A percentile compares a stretch with the other conserved stretches of the same genome.
Conservation (phyloP, 768 basidiomycete genomes). For the Floccularia luteovirens region DNA sequence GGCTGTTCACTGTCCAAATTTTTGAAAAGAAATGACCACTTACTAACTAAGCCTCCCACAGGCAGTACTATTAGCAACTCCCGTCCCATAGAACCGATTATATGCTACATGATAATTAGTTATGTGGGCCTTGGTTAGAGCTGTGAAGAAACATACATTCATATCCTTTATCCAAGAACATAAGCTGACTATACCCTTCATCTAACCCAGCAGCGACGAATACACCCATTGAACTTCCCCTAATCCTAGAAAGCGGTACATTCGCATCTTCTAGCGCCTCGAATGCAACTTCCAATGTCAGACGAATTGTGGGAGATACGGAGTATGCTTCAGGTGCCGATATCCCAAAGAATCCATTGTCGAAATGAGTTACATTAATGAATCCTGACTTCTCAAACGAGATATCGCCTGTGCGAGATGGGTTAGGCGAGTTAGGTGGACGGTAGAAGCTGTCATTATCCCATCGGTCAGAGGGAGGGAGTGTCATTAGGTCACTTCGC, state of each 20-base stretch:
- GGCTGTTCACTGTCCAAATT: not conserved
- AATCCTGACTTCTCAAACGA: slow-evolving; percentile 22
- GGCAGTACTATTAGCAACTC: slow-evolving; percentile 21
- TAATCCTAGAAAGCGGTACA: slow-evolving; percentile 22
- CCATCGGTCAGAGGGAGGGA: slow-evolving; percentile 23
- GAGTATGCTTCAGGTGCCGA: slow-evolving; percentile 24
- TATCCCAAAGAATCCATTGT: slow-evolving; percentile 27
- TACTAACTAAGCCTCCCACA: slow-evolving; percentile 30
- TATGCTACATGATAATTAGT: slow-evolving; percentile 14
- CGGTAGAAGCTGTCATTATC: slow-evolving; percentile 26
- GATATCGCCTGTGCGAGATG: slow-evolving; percentile 19
- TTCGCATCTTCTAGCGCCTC: slow-evolving; percentile 28
- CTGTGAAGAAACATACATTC: slow-evolving; percentile 13
- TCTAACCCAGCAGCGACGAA: slow-evolving; percentile 24
- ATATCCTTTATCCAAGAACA: slow-evolving; percentile 22
- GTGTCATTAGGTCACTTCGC: slow-evolving; percentile 20
- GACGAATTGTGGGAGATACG: slow-evolving; percentile 20
- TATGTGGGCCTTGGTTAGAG: not conserved
- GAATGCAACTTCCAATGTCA: slow-evolving; percentile 24
- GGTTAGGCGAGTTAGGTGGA: slow-evolving; percentile 13
- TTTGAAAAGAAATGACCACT: slow-evolving; percentile 3
- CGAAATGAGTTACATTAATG: slow-evolving; percentile 21
- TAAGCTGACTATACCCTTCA: slow-evolving; percentile 19
- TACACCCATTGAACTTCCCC: slow-evolving; percentile 22
- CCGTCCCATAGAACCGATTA: slow-evolving; percentile 24